A percentile compares a stretch with the other conserved stretches of the same genome.
Evolutionary conservation across 2,329 filamentous ascomycete species (phyloP).

Genomic region (Penicillium sp.): DNA sequence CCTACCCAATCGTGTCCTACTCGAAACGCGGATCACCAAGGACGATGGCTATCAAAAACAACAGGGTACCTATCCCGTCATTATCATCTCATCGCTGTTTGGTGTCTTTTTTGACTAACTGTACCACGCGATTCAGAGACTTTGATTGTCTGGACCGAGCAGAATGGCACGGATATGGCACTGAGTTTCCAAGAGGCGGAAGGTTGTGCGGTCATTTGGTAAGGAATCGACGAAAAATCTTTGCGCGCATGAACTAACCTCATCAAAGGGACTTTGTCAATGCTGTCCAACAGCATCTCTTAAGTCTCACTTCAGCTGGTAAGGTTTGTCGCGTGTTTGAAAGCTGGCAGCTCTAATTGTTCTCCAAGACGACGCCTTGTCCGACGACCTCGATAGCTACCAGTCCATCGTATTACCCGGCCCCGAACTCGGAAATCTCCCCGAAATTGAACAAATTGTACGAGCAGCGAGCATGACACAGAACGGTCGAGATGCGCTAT

Average conservation of each 20-base stretch:
- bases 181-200: slow-evolving; percentile 96
- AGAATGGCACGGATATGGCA: slow-evolving; percentile 87
- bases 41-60: slow-evolving; percentile 98
- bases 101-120: slow-evolving; percentile 13
- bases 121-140: slow-evolving; percentile 57
- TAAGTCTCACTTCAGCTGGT: slow-evolving; percentile 56
- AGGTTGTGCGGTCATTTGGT: slow-evolving; percentile 89
- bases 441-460: slow-evolving; percentile 77
- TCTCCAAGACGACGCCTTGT: slow-evolving; percentile 66
- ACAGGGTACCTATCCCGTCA: slow-evolving; percentile 57
- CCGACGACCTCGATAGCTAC: slow-evolving; percentile 73
- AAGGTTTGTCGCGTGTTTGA: slow-evolving; percentile 19
- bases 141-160: slow-evolving; percentile 94
- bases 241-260: slow-evolving; percentile 12
- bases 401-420: slow-evolving; percentile 65
- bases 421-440: slow-evolving; percentile 71
- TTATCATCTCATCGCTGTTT: not conserved
- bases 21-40: slow-evolving; percentile 83
- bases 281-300: slow-evolving; percentile 68
- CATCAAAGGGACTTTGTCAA: slow-evolving; percentile 74
- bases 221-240: slow-evolving; percentile 15
- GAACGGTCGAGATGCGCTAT: slow-evolving; percentile 71
- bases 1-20: slow-evolving; percentile 67
- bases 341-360: slow-evolving; percentile 4
- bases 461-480: slow-evolving; percentile 66